Conservation (phyloP, 441 rosid genomes). For the Erodium chrysanthum region DNA sequence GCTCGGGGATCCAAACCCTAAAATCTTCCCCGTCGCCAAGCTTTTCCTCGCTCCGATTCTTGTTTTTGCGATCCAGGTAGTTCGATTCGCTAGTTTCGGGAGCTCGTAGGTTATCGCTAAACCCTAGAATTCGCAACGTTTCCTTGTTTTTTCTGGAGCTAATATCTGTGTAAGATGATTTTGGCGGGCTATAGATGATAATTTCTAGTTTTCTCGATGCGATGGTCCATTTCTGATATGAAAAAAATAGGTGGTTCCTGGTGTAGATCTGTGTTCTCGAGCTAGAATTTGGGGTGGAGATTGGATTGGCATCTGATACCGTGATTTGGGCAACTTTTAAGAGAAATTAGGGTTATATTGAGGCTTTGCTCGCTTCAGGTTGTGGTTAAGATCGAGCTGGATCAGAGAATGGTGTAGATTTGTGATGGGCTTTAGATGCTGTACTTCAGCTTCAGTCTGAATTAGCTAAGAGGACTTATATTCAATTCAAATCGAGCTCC, state of each 20-base stretch:
- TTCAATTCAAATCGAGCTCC: constrained; percentile 2
- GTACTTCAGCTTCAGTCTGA: background rate
- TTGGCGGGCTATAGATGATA: constrained; percentile 13
- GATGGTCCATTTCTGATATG: constrained; percentile 25
- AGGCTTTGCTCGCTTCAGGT: constrained; percentile 5
- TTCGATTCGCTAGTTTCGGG: constrained; percentile 25
- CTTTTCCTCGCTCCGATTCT: background rate
- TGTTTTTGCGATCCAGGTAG: constrained; percentile 22
- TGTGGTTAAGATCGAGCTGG: constrained; percentile 26
- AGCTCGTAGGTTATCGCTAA: constrained; percentile 25
- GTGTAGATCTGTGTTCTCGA: constrained; percentile 13
- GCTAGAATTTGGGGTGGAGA: constrained; percentile 19
- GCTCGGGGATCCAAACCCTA: constrained; percentile 30
- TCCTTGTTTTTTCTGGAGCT: constrained; percentile 19
- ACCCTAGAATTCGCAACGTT: constrained; percentile 27
- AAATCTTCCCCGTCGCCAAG: constrained; percentile 3
- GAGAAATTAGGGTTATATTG: constrained; percentile 10
- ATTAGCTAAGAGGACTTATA: constrained; percentile 14
- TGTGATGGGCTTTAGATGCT: constrained; percentile 12
- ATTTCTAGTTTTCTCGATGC: constrained; percentile 17
- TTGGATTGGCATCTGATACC: constrained; percentile 13
- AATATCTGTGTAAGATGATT: constrained; percentile 12
- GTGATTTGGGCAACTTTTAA: constrained; percentile 15
- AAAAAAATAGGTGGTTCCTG: constrained; percentile 19
- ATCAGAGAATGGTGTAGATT: constrained; percentile 31